phyloP scores from a whole-genome alignment of 306 rosid genomes.

The Glycine soja region DNA sequence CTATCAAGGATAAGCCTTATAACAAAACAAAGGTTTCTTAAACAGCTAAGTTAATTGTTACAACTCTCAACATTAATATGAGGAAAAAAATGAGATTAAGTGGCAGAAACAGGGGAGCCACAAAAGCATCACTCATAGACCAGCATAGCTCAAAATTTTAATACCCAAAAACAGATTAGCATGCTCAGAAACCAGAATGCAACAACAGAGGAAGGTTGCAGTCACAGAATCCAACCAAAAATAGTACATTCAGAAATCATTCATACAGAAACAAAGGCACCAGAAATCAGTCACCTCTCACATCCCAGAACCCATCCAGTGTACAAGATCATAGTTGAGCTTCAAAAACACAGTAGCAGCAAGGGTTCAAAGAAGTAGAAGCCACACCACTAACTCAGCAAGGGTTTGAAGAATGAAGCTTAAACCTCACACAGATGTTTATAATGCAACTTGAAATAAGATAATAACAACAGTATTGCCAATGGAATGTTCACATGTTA shows the following conservation, averaged over 20 bases:
- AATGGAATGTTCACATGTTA: slow-evolving; percentile 8
- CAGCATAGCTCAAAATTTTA: neutral
- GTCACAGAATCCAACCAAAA: neutral
- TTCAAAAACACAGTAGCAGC: neutral
- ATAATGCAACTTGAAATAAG: neutral
- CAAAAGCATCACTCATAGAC: neutral
- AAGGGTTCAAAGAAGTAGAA: neutral
- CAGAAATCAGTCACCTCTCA: neutral
- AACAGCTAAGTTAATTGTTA: neutral
- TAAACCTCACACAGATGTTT: neutral
- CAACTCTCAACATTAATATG: neutral
- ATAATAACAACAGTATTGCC: neutral
- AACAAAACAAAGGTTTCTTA: slow-evolving; percentile 13
- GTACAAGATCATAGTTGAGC: neutral
- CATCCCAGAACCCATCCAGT: slow-evolving; percentile 2
- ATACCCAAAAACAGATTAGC: neutral
- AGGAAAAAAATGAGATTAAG: neutral
- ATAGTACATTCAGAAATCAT: neutral
- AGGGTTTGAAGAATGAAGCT: neutral
- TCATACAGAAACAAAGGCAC: neutral
- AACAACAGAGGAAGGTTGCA: neutral
- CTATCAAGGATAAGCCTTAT: neutral
- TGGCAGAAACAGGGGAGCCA: neutral
- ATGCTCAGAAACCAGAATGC: neutral
- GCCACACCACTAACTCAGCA: neutral